These are phyloP conservation scores for Neofusicoccum parvum DNA, from an alignment of 2,329 filamentous ascomycete genomes.

Conservation along the genomic window DNA sequence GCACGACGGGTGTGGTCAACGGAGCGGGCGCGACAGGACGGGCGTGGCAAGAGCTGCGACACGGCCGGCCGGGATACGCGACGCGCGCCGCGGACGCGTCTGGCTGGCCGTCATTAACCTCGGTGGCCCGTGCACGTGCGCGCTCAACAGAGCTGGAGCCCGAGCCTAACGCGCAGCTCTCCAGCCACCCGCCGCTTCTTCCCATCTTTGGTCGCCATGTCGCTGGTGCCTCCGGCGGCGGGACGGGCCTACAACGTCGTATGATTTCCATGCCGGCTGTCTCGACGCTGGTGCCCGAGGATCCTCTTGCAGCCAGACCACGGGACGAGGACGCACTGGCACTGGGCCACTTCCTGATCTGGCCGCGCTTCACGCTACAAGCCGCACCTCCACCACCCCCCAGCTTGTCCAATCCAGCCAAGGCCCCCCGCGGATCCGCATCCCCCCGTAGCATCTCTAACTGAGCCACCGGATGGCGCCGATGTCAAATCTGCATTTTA, in stretches of 20 bases:
- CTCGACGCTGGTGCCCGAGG: background rate
- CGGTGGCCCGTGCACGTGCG: background rate
- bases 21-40: background rate
- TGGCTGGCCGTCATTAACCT: background rate
- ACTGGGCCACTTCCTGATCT: background rate
- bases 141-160: too few relatives aligned
- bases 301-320: background rate
- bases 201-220: too few relatives aligned
- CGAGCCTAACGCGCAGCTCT: too few relatives aligned
- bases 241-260: background rate
- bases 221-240: too few relatives aligned
- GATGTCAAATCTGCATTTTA: background rate
- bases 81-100: conserved; percentile 11
- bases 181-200: too few relatives aligned
- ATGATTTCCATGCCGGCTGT: background rate
- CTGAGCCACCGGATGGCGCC: background rate
- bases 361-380: background rate
- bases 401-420: background rate
- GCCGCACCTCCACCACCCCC: background rate
- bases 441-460: background rate
- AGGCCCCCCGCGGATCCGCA: background rate
- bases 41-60: background rate
- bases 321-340: background rate
- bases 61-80: conserved; percentile 1
- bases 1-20: background rate